Percentiles rank a stretch among this genome's conserved stretches.
These are phyloP conservation scores for Candida xiaguanensis DNA, from an alignment of 805 yeast genomes.

Conservation along the genomic window DNA sequence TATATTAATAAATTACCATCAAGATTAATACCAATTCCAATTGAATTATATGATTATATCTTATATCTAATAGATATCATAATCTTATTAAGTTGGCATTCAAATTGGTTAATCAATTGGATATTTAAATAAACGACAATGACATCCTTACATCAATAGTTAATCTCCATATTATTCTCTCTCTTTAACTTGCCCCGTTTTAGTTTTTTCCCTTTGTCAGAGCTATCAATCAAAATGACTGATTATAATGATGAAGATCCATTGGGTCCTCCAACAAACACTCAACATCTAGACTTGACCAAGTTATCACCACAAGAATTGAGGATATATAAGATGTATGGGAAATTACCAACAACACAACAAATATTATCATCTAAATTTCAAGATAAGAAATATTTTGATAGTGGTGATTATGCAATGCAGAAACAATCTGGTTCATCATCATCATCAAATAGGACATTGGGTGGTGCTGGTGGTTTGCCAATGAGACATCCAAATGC, in stretches of 20 bases:
- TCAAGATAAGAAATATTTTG: slow-evolving; percentile 88
- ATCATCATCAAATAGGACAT: slow-evolving; percentile 13
- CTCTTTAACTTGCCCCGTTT: neutral
- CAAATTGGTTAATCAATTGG: slow-evolving; percentile 8
- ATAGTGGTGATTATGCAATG: slow-evolving; percentile 92
- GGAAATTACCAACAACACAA: slow-evolving; percentile 77
- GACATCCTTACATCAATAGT: slow-evolving; percentile 5
- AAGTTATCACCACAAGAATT: slow-evolving; percentile 75
- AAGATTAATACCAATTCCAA: slow-evolving; percentile 27
- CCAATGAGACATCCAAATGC: slow-evolving; percentile 51
- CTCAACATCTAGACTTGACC: slow-evolving; percentile 48
- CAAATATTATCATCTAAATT: slow-evolving; percentile 72
- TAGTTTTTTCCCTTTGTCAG: neutral
- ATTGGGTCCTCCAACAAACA: slow-evolving; percentile 43
- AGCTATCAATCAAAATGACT: slow-evolving; percentile 15
- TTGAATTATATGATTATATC: slow-evolving; percentile 26
- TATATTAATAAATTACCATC: slow-evolving; percentile 24
- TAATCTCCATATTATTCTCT: neutral
- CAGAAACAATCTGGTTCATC: slow-evolving; percentile 45
- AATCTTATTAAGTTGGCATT: slow-evolving; percentile 12
- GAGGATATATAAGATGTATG: slow-evolving; percentile 74
- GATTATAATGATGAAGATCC: slow-evolving; percentile 45
- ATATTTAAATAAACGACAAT: slow-evolving; percentile 6
- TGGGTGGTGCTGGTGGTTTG: slow-evolving; percentile 31
- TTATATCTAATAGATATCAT: slow-evolving; percentile 24